These are phyloP conservation scores for Talaromyces piceae DNA, from an alignment of 2,329 filamentous ascomycete genomes.

Conservation along the genomic window DNA sequence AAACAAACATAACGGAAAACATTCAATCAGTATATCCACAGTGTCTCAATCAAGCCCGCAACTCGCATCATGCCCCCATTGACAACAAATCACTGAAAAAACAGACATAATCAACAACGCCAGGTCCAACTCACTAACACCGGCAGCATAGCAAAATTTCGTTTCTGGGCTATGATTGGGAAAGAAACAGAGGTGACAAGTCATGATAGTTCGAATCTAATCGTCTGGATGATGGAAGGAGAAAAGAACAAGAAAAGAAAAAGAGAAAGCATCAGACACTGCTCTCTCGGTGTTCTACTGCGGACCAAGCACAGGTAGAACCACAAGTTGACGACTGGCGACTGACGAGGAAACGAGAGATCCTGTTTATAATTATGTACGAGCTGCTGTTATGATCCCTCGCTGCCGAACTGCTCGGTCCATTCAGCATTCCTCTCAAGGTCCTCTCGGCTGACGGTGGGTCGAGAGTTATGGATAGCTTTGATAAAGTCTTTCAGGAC, in stretches of 20 bases:
- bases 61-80: neutral
- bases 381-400: conserved; percentile 52
- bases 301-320: neutral
- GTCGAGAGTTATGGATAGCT: conserved; percentile 78
- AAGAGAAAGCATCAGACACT: neutral
- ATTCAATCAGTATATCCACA: no score
- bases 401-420: conserved; percentile 94
- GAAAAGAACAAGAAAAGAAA: neutral
- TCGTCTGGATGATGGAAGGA: neutral
- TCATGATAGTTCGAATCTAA: neutral
- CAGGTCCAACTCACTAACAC: neutral
- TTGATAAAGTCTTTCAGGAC: conserved; percentile 88
- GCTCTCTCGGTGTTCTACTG: neutral
- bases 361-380: neutral
- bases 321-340: no score
- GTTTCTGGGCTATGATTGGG: neutral
- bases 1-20: no score
- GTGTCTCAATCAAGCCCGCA: neutral
- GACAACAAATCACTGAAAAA: neutral
- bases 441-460: conserved; percentile 84
- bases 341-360: no score
- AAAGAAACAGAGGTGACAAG: neutral
- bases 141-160: neutral
- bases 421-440: conserved; percentile 79
- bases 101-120: neutral